Conservation (phyloP, 352 stramenopile genomes). For the Phytophthora citricola region DNA sequence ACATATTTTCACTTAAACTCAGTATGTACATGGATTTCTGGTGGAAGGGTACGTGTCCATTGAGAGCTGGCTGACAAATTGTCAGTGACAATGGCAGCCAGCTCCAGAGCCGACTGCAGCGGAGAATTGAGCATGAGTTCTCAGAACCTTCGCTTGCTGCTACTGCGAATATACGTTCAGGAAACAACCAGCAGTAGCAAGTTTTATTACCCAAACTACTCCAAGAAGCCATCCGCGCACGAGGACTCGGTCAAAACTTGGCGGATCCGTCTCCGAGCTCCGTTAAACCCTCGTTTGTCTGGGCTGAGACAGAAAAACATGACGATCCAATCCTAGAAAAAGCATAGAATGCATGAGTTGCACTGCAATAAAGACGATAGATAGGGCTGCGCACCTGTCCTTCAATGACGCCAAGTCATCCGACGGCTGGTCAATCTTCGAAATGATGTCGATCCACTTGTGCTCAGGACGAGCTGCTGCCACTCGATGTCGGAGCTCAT, state of each 20-base stretch:
- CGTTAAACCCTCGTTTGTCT: constrained; percentile 81
- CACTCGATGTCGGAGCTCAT: constrained; percentile 74
- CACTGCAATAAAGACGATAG: background rate
- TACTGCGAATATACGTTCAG: background rate
- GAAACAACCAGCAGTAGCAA: background rate
- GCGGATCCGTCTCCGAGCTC: constrained; percentile 66
- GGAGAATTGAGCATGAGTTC: no score
- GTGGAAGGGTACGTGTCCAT: background rate
- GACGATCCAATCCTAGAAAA: constrained; percentile 30
- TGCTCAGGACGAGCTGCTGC: constrained; percentile 43
- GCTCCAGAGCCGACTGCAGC: no score
- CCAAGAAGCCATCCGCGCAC: constrained; percentile 16
- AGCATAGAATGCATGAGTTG: background rate
- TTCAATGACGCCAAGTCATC: constrained; percentile 48
- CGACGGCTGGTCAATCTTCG: constrained; percentile 78
- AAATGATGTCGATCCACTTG: constrained; percentile 89
- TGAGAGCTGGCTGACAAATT: background rate
- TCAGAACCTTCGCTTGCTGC: no score
- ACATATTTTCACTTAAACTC: constrained; percentile 2
- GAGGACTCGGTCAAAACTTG: constrained; percentile 47
- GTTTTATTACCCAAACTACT: constrained; percentile 20
- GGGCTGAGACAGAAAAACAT: constrained; percentile 60
- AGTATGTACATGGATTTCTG: background rate
- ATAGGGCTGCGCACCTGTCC: constrained; percentile 29
- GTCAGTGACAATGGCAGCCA: no score